Evolutionary conservation across 176 grass and related monocot genomes (phyloP), one percentile per base, ranked within the genome.

Genomic region (Musa itinerans): DNA sequence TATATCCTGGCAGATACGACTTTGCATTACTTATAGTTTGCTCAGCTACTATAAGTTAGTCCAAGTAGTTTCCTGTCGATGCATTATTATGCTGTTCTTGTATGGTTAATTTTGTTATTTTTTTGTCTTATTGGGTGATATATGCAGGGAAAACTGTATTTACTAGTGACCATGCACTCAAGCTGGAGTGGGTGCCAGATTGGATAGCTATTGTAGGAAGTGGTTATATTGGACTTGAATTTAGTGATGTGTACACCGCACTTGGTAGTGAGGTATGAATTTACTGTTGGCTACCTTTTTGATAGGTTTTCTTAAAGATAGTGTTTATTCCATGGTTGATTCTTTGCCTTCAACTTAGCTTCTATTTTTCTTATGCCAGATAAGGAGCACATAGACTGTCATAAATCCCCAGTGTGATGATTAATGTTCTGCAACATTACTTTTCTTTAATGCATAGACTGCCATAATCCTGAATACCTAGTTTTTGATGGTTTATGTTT

Each of bases 121-220:
- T 51, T 51, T 70, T 16, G 11, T 20, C 34, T 70, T 21, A 61
- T 21, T 50, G 2, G 29, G 34, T 21, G 20, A 50, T 50, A 51
- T 79, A 16, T 87, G 75, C 83, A 93, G 90, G 90, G 0, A 91
- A 98, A 82, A 91, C 90, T 68, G 90, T 98, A 82, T 93, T 93
- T 91, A 98, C 94, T 9, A 93, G 94, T 80, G 94, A 91, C 72
- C 88, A 93, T 82, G 94, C 90, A 22, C 69, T 93, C 63, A 98
- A 97, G 85, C 85, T 98, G 54, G 90, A 91, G 80, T 98, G 88
- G 78, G 86, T 98, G 56, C 90, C 90, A n/a, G 94, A 93, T 20
- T 98, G 88, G 90, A 90, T 98, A 81, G 94, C 90, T 80, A 98
- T 98, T 77, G 84, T 98, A 79, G 94, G 94, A 87, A 98, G 90